Conservation (phyloP, 1,284 basidiomycete species). For the Ceraceosorus guamensis region DNA sequence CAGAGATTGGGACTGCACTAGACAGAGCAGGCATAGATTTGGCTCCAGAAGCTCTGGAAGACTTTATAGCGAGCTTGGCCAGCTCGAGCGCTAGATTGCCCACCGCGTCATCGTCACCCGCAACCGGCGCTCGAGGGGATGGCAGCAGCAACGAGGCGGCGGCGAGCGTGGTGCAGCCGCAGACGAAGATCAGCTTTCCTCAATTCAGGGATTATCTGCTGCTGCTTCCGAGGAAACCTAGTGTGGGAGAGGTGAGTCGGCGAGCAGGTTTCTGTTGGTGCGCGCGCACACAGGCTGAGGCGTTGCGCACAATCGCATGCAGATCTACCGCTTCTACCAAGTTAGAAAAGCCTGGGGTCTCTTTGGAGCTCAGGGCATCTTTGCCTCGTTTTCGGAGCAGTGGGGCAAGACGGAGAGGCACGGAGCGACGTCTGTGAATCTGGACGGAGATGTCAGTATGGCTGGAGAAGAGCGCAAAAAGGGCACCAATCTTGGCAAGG, state of each 20-base stretch:
- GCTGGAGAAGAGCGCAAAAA: constrained; percentile 40
- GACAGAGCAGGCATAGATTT: constrained; percentile 40
- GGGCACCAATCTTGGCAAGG: constrained; percentile 21
- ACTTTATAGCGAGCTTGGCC: constrained; percentile 44
- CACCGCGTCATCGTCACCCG: constrained; percentile 5
- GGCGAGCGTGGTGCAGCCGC: no score
- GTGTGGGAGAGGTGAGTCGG: constrained; percentile 30
- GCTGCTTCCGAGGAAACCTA: constrained; percentile 41
- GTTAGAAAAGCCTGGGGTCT: constrained; percentile 45
- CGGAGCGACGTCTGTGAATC: constrained; percentile 40
- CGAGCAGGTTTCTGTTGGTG: constrained; percentile 2
- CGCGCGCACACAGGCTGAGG: not conserved
- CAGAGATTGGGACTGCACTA: constrained; percentile 36
- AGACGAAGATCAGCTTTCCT: constrained; percentile 39
- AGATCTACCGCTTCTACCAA: constrained; percentile 47
- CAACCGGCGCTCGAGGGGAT: no score
- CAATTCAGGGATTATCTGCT: constrained; percentile 47
- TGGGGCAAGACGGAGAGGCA: constrained; percentile 40
- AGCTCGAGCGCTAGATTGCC: constrained; percentile 18
- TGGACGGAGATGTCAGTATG: constrained; percentile 43
- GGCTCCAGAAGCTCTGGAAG: constrained; percentile 30
- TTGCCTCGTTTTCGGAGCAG: constrained; percentile 39
- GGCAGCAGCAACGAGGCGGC: no score
- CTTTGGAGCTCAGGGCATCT: constrained; percentile 45
- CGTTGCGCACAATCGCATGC: not conserved